A percentile compares a stretch with the other conserved stretches of the same genome.
Evolutionary conservation across 306 rosid genomes (phyloP).

Genomic region (Fragaria ananassa): DNA sequence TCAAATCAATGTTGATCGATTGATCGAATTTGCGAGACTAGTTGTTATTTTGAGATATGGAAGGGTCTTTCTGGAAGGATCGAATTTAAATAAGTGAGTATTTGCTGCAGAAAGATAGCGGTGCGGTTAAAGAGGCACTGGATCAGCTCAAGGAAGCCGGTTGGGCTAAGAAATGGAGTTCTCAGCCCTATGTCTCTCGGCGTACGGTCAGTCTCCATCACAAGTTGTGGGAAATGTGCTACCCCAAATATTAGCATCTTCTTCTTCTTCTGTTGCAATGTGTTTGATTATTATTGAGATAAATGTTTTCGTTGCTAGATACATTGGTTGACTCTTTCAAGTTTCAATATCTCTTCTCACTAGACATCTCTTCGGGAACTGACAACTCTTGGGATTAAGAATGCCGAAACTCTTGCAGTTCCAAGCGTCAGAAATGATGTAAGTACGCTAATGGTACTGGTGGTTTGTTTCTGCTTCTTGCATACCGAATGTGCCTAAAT

Average conservation of each 20-base stretch:
- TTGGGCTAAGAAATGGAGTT: conserved; percentile 97
- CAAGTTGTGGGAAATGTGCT: conserved; percentile 42
- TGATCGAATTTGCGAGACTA: too few relatives aligned
- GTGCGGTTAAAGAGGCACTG: conserved; percentile 74
- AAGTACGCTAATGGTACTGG: conserved; percentile 22
- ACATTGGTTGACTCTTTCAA: conserved; percentile 25
- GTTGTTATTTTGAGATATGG: not conserved
- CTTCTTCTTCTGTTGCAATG: conserved; percentile 25
- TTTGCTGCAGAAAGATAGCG: conserved; percentile 72
- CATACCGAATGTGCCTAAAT: not conserved
- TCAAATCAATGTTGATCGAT: not conserved
- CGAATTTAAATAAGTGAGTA: not conserved
- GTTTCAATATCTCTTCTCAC: conserved; percentile 30
- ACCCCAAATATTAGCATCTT: conserved; percentile 34
- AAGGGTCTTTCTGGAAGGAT: too few relatives aligned
- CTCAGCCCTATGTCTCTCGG: conserved; percentile 90
- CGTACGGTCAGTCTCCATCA: conserved; percentile 87
- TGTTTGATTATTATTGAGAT: conserved; percentile 12
- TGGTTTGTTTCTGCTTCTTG: not conserved
- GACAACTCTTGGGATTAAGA: conserved; percentile 77
- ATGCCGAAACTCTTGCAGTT: conserved; percentile 91
- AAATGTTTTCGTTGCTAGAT: conserved; percentile 9
- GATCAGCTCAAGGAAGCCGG: conserved; percentile 72
- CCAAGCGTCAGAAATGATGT: conserved; percentile 95
- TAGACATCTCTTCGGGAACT: conserved; percentile 88